Conservation (phyloP, 1,284 basidiomycete species). For the Ganoderma meredithae region DNA sequence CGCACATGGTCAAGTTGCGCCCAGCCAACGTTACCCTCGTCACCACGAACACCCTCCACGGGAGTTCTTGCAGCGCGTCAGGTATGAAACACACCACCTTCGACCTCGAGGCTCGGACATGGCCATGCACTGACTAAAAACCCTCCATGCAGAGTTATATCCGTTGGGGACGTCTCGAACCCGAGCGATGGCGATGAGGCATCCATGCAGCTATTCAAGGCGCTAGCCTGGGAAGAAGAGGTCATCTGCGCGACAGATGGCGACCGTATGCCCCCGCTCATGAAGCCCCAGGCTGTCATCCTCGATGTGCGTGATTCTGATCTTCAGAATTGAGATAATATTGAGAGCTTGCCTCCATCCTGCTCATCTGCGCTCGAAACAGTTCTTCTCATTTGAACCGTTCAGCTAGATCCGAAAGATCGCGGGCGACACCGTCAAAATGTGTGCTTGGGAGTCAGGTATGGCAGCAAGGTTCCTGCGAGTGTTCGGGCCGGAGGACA, state of each 20-base stretch:
- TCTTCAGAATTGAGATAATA: too few relatives aligned
- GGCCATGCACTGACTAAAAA: background rate
- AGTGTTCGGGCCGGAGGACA: slow-evolving; percentile 26
- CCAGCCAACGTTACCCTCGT: background rate
- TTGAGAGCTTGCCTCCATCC: background rate
- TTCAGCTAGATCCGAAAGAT: slow-evolving; percentile 12
- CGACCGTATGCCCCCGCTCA: slow-evolving; percentile 2
- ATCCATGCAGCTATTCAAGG: slow-evolving; percentile 1
- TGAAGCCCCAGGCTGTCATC: slow-evolving; percentile 2
- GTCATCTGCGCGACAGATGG: background rate
- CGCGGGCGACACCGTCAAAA: slow-evolving; percentile 22
- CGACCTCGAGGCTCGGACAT: background rate
- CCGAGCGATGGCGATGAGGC: background rate
- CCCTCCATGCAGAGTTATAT: slow-evolving; percentile 21
- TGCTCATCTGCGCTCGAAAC: background rate
- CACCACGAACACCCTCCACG: background rate
- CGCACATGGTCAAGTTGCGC: background rate
- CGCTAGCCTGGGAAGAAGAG: slow-evolving; percentile 2
- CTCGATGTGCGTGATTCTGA: background rate
- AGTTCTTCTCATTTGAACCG: slow-evolving; percentile 30
- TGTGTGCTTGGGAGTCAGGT: slow-evolving; percentile 29
- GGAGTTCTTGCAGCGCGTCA: background rate
- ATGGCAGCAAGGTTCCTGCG: slow-evolving; percentile 21
- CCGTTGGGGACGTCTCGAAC: background rate
- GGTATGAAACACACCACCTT: background rate